Evolutionary conservation across 345 rosid genomes (phyloP).

Genomic region (Carallia pectinifolia): DNA sequence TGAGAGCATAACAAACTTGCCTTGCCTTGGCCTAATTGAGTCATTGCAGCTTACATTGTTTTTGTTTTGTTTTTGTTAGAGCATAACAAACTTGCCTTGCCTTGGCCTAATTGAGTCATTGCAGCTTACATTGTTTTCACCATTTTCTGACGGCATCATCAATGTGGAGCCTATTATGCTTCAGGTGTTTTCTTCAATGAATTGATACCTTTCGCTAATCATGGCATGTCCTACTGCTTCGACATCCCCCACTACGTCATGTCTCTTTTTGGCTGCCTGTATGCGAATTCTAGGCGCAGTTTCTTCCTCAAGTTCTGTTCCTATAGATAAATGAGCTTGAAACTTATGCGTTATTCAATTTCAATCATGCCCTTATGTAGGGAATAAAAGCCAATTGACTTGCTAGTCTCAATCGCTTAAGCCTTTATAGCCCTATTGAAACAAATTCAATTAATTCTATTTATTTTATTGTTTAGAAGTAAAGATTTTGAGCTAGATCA

Average conservation of each 20-base stretch:
- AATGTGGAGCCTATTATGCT: neutral
- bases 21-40: too few species aligned
- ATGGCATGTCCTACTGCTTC: neutral
- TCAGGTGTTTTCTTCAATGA: conserved; percentile 2
- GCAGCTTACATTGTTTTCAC: neutral
- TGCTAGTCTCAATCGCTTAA: neutral
- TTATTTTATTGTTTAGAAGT: too few species aligned
- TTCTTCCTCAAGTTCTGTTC: neutral
- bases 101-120: neutral
- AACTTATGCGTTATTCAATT: too few species aligned
- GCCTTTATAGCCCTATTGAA: neutral
- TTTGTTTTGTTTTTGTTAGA: neutral
- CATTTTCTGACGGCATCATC: conserved; percentile 1
- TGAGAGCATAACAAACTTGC: too few species aligned
- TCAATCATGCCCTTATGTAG: too few species aligned
- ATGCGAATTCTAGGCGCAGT: neutral
- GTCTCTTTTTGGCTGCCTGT: neutral
- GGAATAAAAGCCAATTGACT: neutral
- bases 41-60: neutral
- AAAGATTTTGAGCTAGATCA: neutral
- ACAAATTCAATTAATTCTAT: neutral
- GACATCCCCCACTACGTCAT: neutral
- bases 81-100: neutral
- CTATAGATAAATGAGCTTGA: neutral
- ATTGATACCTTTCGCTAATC: neutral